phyloP scores from a whole-genome alignment of 352 stramenopile genomes.

The Pythium plurisporium region DNA sequence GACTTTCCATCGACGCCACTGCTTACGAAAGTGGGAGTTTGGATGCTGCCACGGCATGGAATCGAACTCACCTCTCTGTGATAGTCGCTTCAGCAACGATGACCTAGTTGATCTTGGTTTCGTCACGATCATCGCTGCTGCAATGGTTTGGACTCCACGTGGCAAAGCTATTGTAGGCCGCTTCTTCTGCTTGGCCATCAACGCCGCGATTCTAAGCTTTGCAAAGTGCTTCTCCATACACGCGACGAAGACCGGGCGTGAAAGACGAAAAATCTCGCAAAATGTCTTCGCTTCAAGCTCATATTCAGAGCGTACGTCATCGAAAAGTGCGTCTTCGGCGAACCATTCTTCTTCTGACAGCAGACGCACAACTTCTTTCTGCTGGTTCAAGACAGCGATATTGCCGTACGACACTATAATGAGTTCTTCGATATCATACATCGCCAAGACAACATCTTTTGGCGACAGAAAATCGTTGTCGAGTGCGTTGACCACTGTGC shows the following conservation, averaged over 20 bases:
- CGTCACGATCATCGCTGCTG: not conserved
- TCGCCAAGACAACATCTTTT: constrained; percentile 11
- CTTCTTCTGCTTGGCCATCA: constrained; percentile 24
- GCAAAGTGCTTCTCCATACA: constrained; percentile 53
- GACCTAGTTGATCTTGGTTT: not conserved
- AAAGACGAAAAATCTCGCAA: constrained; percentile 20
- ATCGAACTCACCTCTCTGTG: not conserved
- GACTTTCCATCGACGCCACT: constrained; percentile 15
- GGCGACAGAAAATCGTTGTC: constrained; percentile 26
- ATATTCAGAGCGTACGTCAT: constrained; percentile 9
- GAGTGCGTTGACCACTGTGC: constrained; percentile 15
- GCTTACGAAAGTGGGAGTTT: constrained; percentile 4
- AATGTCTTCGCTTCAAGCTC: constrained; percentile 19
- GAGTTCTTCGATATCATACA: constrained; percentile 18
- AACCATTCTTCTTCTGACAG: constrained; percentile 13
- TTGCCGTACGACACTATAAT: constrained; percentile 22
- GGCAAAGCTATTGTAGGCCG: not conserved
- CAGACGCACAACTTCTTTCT: not conserved
- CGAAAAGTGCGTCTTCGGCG: constrained; percentile 21
- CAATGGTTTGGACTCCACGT: not conserved
- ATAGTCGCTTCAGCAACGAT: not conserved
- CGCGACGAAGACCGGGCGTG: constrained; percentile 8
- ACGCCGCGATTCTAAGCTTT: constrained; percentile 38
- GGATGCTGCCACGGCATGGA: constrained; percentile 3
- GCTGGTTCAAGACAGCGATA: constrained; percentile 16